A percentile compares a stretch with the other conserved stretches of the same genome.
phyloP scores from a whole-genome alignment of 1,139 yeast species.

The Geotrichum aggregatum region DNA sequence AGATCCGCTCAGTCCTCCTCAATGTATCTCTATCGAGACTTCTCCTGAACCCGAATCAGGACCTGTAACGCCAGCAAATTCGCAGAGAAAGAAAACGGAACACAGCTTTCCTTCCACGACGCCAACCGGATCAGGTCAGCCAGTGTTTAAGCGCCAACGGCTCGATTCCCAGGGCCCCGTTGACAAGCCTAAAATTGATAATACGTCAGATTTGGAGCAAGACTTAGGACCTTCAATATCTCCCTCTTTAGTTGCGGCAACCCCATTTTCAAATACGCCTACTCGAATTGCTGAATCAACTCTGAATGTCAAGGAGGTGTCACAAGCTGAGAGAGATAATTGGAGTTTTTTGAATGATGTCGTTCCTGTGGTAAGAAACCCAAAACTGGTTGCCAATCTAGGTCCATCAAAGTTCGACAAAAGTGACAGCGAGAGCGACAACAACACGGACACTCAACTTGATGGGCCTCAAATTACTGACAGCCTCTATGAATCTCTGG shows the following conservation, averaged over 20 bases:
- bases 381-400: conserved; percentile 12
- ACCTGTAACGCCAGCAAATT: background rate
- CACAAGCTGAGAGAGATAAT: conserved; percentile 18
- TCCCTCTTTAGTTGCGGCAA: background rate
- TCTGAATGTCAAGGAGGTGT: conserved; percentile 7
- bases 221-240: background rate
- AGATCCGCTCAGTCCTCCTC: conserved; percentile 14
- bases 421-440: conserved; percentile 17
- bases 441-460: conserved; percentile 6
- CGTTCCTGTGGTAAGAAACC: conserved; percentile 12
- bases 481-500: background rate
- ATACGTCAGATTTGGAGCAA: background rate
- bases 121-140: background rate
- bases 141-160: background rate
- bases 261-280: background rate
- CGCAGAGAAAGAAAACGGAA: too few relatives aligned
- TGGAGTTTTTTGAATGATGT: conserved; percentile 19
- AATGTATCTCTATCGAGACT: conserved; percentile 13
- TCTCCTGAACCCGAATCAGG: conserved; percentile 12
- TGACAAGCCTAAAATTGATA: background rate
- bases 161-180: background rate
- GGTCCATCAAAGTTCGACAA: conserved; percentile 7
- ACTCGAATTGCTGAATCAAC: background rate
- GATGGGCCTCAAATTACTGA: background rate
- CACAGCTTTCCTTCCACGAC: background rate